A percentile compares a stretch with the other conserved stretches of the same genome.
Conservation (phyloP, 306 rosid species). For the Abrus precatorius region DNA sequence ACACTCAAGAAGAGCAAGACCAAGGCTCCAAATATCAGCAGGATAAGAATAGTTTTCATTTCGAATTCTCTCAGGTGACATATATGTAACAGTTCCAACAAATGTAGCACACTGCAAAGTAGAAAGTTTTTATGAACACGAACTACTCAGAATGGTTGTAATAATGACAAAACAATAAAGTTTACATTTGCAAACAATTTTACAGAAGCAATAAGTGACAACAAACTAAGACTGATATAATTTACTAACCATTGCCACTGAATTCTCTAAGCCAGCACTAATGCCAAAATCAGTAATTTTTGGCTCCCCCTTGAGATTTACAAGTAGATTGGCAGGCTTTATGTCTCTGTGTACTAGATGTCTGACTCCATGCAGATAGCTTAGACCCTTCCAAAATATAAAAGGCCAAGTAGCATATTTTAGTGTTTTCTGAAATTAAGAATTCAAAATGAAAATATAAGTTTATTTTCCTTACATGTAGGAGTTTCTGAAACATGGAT, state of each 20-base stretch:
- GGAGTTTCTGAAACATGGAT: conserved; percentile 89
- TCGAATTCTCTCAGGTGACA: conserved; percentile 99
- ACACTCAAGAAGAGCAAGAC: conserved; percentile 95
- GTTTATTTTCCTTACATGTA: conserved; percentile 63
- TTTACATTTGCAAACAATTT: conserved; percentile 18
- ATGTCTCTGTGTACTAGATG: conserved; percentile 97
- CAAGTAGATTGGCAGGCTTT: conserved; percentile 94
- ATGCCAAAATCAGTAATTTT: conserved; percentile 96
- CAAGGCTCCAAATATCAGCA: conserved; percentile 99
- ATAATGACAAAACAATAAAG: neutral
- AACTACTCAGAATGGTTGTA: conserved; percentile 14
- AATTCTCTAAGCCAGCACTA: conserved; percentile 98
- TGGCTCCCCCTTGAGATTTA: conserved; percentile 96
- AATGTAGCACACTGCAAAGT: conserved; percentile 89
- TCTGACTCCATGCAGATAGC: conserved; percentile 89
- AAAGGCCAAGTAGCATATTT: conserved; percentile 33
- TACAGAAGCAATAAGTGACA: conserved; percentile 23
- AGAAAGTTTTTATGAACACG: conserved; percentile 26
- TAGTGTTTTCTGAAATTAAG: conserved; percentile 25
- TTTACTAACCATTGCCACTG: conserved; percentile 92
- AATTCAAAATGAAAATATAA: conserved; percentile 37
- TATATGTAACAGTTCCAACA: conserved; percentile 95
- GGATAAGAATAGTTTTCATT: conserved; percentile 96
- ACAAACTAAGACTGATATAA: conserved; percentile 19
- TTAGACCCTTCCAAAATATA: conserved; percentile 75